Evolutionary conservation across 1,139 yeast genomes (phyloP), one percentile per base, ranked within the genome.

Genomic region (Lodderomyces margitis): DNA sequence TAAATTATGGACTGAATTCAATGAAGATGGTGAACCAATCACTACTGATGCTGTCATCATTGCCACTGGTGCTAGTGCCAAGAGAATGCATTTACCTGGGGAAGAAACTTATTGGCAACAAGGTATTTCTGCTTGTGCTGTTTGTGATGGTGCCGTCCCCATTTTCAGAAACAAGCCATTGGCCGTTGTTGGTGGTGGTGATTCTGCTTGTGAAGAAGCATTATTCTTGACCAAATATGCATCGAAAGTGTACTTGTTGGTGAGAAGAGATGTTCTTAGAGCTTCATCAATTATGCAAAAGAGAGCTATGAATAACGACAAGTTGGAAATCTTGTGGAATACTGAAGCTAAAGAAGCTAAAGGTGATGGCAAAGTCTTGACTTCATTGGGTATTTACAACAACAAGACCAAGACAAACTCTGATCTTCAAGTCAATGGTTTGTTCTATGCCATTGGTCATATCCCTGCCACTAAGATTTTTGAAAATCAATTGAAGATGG

Each of bases 61-160:
- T 51, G 96, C 98, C 52, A 92, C 98, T 42, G 98, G 98, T 62
- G 98, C 98, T 17, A 84, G 95, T 37, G 98, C 98, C 47, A 87
- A 84, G 76, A 87, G 98, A 74, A 78, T 92, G 73, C 71, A 80
- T 62, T 73, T 92, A 48, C 96, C 98, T 46, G 98, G 98, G 55
- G 98, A 92, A 73, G 98, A 92, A 51, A 78, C 80, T 36, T 92
- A 92, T 80, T 92, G 98, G 98, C 98, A 92, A 75, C 87, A 86
- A 64, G 98, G 98, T 64, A 92, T 92, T 55, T 87, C 96, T 52
- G 98, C 98, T 16, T 92, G 98, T 76, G 98, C 98, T 39, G 98
- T 92, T 48, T 92, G 98, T 72, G 98, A 92, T 62, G 98, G 98
- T 66, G 98, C 98, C 28, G 96, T 92, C 36, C 98, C 98, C 57